Percentiles rank a stretch among this genome's conserved stretches.
Conservation (phyloP, 106 monocot species). For the Cymbidium sinense region DNA sequence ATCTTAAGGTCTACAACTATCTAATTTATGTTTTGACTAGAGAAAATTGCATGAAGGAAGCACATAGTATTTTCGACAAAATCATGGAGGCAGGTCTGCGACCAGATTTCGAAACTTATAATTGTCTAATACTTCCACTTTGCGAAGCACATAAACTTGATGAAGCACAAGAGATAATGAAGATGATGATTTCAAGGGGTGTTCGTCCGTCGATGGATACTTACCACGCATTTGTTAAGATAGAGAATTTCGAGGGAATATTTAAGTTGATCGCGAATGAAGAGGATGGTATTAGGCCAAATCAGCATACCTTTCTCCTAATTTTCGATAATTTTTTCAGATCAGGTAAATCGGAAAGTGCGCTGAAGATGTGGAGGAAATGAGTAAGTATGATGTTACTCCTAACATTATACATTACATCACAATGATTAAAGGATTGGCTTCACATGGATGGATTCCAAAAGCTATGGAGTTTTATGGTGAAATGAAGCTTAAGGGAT, state of each 20-base stretch:
- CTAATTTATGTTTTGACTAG: too few species aligned
- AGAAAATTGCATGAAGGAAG: too few species aligned
- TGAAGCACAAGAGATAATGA: too few species aligned
- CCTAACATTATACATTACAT: slow-evolving; percentile 46
- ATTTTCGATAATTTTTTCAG: slow-evolving; percentile 55
- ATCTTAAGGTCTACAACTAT: too few species aligned
- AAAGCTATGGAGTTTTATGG: slow-evolving; percentile 64
- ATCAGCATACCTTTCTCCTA: slow-evolving; percentile 43
- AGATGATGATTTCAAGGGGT: too few species aligned
- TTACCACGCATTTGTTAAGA: slow-evolving; percentile 63
- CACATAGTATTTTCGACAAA: too few species aligned
- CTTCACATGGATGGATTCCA: slow-evolving; percentile 45
- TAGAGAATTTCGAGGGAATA: slow-evolving; percentile 40
- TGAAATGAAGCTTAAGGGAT: slow-evolving; percentile 78
- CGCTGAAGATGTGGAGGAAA: slow-evolving; percentile 74
- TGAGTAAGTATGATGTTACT: slow-evolving; percentile 37
- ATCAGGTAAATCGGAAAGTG: slow-evolving; percentile 43
- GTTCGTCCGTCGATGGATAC: slow-evolving; percentile 47
- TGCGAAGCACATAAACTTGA: too few species aligned
- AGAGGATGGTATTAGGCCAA: slow-evolving; percentile 36
- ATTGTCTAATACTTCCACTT: too few species aligned
- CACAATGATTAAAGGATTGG: slow-evolving; percentile 53
- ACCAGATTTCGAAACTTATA: too few species aligned
- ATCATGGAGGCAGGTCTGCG: too few species aligned
- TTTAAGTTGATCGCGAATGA: slow-evolving; percentile 56